Base-by-base conservation (phyloP, 1,284 basidiomycete species). In the Trichosporon sp. region DNA sequence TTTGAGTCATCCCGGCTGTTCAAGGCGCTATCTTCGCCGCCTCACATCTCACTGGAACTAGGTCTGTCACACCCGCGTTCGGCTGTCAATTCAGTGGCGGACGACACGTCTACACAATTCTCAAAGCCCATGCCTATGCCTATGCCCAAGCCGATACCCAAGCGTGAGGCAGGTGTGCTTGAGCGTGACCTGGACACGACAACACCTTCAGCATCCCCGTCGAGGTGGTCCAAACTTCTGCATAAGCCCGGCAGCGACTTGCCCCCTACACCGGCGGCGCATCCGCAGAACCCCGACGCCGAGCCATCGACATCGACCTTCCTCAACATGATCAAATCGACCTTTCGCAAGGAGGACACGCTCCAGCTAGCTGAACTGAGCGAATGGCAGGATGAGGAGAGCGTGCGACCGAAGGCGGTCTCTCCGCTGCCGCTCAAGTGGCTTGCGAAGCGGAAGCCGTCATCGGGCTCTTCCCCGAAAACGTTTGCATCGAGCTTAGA, bases 251-350 rank as follows among this genome's bases (percentile, higher is more conserved):
- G 21, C 27, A 10, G 16, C 25, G 49, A 54, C 5, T 27, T 29
- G 14, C 25, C 49, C 6, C 49, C 49, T 13, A 27, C 25, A 8
- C 29, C 49, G 25, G 9, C 49, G 6, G 8, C 27, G 27, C 49
- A 54, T 16, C 2, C 27, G 25, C 16, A 25, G 16, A 29, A n/a
- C 29, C 27, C 27, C 21, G 49, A 29, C 25, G 25, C 27, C 16
- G 49, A 54, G 27, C 49, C 49, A 4, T 54, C 49, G 14, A 54
- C 49, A 7, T 54, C 49, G 49, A 54, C 49, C 2, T 54, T 54
- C 14, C 49, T 54, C 14, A 54, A 54, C 49, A 54, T 54, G 49
- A 54, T 54, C 11, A 54, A 54, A 27, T 54, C 49, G 49, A 54
- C 49, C 1, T 54, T 54, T 16, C 19, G 49, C 27, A 54, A 54